Evolutionary conservation across 192 early-diverging fungal genomes (phyloP).

Genomic region (Mycoemilia scoparia): DNA sequence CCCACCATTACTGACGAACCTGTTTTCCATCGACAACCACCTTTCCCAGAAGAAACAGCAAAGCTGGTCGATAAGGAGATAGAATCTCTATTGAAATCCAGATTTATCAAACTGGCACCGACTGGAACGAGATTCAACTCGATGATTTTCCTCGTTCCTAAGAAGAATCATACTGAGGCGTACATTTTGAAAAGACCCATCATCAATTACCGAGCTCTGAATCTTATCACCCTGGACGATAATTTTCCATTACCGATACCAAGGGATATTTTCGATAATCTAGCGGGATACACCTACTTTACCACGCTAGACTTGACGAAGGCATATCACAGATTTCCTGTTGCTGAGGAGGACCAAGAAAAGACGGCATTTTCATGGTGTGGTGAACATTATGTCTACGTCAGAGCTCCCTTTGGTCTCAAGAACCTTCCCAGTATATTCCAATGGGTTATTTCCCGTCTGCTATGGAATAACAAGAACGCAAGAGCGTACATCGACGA

Average conservation of each 20-base stretch:
- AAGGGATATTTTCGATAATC: not conserved
- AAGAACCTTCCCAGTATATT: too few species aligned
- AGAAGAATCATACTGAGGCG: not conserved
- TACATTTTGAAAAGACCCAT: not conserved
- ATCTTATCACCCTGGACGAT: not conserved
- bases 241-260: not conserved
- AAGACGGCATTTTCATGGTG: constrained; percentile 2
- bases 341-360: not conserved
- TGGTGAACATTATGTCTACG: not conserved
- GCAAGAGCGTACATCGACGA: too few species aligned
- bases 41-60: too few species aligned
- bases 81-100: not conserved
- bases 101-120: constrained; percentile 1
- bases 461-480: too few species aligned
- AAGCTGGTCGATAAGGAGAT: not conserved
- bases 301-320: constrained; percentile 1
- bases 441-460: too few species aligned
- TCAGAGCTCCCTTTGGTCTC: too few species aligned
- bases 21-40: too few species aligned
- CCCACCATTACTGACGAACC: too few species aligned
- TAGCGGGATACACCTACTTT: not conserved
- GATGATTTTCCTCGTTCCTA: constrained; percentile 1
- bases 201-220: not conserved
- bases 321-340: not conserved
- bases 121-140: not conserved